A percentile compares a stretch with the other conserved stretches of the same genome.
Evolutionary conservation across 202 grass and related monocot genomes (phyloP).

Genomic region (Hordeum pubiflorum): DNA sequence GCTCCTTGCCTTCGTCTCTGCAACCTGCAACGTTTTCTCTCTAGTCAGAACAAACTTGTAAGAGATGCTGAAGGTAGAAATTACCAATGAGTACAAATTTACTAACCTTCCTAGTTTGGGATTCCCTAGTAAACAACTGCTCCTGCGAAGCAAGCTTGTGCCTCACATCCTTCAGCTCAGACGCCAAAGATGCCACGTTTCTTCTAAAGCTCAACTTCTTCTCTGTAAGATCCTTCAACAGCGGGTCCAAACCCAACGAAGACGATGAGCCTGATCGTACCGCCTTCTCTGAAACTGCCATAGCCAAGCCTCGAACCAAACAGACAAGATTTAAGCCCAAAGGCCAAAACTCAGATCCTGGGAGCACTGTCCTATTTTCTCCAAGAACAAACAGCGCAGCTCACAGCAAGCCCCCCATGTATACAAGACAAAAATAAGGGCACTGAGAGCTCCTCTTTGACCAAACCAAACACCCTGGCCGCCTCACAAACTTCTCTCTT

Average conservation of each 20-base stretch:
- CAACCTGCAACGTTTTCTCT: slow-evolving; percentile 28
- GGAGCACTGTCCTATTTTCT: slow-evolving; percentile 6
- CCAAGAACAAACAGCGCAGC: neutral
- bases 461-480: slow-evolving; percentile 16
- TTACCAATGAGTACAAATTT: neutral
- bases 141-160: slow-evolving; percentile 51
- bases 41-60: slow-evolving; percentile 2
- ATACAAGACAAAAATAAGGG: slow-evolving; percentile 5
- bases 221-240: slow-evolving; percentile 77
- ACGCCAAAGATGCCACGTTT: slow-evolving; percentile 66
- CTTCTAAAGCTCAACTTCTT: slow-evolving; percentile 83
- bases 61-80: neutral
- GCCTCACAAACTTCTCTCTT: slow-evolving; percentile 15
- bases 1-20: slow-evolving; percentile 50
- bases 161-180: slow-evolving; percentile 79
- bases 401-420: slow-evolving; percentile 23
- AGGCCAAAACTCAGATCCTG: neutral
- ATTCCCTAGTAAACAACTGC: slow-evolving; percentile 51
- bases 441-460: slow-evolving; percentile 23
- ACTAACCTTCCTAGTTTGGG: slow-evolving; percentile 49
- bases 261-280: slow-evolving; percentile 17
- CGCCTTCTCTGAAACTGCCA: slow-evolving; percentile 35
- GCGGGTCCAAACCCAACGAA: slow-evolving; percentile 46
- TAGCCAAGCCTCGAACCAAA: neutral
- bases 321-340: neutral